A percentile compares a stretch with the other conserved stretches of the same genome.
These are phyloP conservation scores for Fusarium agapanthi DNA, from an alignment of 2,329 filamentous ascomycete genomes.

Conservation along the genomic window DNA sequence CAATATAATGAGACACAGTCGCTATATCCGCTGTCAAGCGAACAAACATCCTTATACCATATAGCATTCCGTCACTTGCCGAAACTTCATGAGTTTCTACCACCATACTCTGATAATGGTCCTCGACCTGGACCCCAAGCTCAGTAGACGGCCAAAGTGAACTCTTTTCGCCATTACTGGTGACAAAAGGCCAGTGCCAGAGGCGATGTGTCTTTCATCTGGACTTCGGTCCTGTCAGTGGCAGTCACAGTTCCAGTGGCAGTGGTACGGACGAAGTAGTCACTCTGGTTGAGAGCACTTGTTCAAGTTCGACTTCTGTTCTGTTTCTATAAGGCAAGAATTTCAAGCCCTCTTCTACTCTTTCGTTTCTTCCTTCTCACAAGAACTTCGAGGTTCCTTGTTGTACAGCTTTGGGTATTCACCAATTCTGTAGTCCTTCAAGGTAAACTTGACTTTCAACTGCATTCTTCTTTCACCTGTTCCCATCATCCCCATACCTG, in stretches of 20 bases:
- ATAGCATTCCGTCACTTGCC: rapidly evolving
- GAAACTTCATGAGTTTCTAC: background rate
- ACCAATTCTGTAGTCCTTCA: no score
- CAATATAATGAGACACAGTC: background rate
- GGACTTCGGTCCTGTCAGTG: background rate
- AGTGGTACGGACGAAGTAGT: background rate
- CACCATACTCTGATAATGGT: background rate
- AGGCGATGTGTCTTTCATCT: background rate
- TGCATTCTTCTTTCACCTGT: background rate
- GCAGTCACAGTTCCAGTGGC: background rate
- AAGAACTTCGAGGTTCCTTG: background rate
- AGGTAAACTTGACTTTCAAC: background rate
- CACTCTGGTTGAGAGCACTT: background rate
- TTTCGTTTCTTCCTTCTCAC: background rate
- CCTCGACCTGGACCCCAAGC: background rate
- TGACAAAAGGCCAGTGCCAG: background rate
- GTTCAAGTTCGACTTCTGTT: background rate
- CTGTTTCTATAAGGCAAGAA: no score
- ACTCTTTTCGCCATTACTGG: no score
- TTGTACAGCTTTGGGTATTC: background rate
- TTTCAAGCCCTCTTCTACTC: background rate
- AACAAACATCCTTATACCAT: background rate
- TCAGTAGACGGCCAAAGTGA: background rate
- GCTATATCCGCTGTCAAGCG: no score
- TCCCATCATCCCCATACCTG: background rate